Evolutionary conservation across 176 grass and related monocot species (phyloP), one percentile per base, ranked within the genome.

Genomic region (Aegilops bicornis): DNA sequence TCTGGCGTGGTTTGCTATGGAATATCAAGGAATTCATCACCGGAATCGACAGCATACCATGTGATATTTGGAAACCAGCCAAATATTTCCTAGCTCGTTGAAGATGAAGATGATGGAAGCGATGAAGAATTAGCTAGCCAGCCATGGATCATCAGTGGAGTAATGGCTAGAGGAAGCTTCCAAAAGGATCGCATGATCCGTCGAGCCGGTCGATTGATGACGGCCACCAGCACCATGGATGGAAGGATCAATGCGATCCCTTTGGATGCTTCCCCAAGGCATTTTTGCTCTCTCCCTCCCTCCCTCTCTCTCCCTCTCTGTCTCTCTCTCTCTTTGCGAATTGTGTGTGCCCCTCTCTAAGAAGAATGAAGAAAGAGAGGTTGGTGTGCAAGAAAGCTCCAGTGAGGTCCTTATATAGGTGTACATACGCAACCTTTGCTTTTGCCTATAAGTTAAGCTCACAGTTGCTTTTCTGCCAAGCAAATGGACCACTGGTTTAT

Each of bases 141-240:
- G 20, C 24, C 73, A n/a, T 71, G 83, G 17, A 33, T 24, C 17
- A 24, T 27, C 36, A 24, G 40, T 73, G 62, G 72, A 69, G 59
- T 91, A 93, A 93, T 93, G 91, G 82, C 85, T 67, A 66, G 82
- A 82, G 91, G 88, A 93, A 87, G 76, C 82, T 78, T 93, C 91
- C 91, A 93, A 93, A 93, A 90, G 91, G 91, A 90, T 87, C 85
- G 91, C 91, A 93, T 90, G 88, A 93, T 93, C 91, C 85, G 1
- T 80, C 84, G 1, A 83, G 19, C 75, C 42, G n/a, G 19, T 42
- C 24, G 86, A 75, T 67, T 23, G 68, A 36, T 27, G 74, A 63
- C 16, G 23, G 22, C 11, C 58, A 25, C 62, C 86, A 78, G 64
- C 39, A 86, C 73, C 45, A 30, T 82, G 70, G 62, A 71, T 59